These are phyloP conservation scores for Vitis rotundifolia DNA, from an alignment of 164 flowering plant species.

Conservation along the genomic window DNA sequence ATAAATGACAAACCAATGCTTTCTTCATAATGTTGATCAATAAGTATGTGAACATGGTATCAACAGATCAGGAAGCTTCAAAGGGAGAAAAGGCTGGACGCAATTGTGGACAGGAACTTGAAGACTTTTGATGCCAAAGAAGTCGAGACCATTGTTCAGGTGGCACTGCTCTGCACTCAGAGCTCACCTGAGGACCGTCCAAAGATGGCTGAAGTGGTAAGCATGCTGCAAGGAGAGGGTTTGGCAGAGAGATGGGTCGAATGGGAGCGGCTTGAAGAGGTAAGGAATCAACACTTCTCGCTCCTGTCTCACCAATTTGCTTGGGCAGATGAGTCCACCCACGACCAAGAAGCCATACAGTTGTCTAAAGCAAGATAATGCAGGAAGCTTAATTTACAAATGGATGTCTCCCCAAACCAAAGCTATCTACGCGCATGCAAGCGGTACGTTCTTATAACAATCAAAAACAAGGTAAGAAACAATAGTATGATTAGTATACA, in stretches of 20 bases:
- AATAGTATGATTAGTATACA: too few species aligned
- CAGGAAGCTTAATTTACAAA: too few species aligned
- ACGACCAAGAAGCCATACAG: slow-evolving; percentile 74
- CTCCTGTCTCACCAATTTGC: slow-evolving; percentile 46
- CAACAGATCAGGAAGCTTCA: slow-evolving; percentile 75
- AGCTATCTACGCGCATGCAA: too few species aligned
- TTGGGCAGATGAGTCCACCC: slow-evolving; percentile 74
- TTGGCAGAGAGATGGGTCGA: slow-evolving; percentile 74
- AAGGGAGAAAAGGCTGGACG: slow-evolving; percentile 66
- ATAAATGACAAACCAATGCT: background rate
- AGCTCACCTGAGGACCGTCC: slow-evolving; percentile 84
- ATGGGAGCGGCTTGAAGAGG: slow-evolving; percentile 72
- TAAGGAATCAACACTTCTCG: slow-evolving; percentile 45
- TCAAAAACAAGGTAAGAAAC: too few species aligned
- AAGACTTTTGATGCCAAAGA: slow-evolving; percentile 56
- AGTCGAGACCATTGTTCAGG: slow-evolving; percentile 69
- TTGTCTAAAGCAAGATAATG: slow-evolving; percentile 71
- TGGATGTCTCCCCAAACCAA: too few species aligned
- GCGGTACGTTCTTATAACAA: too few species aligned
- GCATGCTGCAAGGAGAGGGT: slow-evolving; percentile 71
- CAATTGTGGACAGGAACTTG: slow-evolving; percentile 73
- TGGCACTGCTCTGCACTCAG: slow-evolving; percentile 92
- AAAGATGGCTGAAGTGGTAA: slow-evolving; percentile 72
- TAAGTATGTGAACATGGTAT: background rate
- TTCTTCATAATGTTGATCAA: background rate